phyloP scores from a whole-genome alignment of 306 rosid species.

The Trifolium fragiferum region DNA sequence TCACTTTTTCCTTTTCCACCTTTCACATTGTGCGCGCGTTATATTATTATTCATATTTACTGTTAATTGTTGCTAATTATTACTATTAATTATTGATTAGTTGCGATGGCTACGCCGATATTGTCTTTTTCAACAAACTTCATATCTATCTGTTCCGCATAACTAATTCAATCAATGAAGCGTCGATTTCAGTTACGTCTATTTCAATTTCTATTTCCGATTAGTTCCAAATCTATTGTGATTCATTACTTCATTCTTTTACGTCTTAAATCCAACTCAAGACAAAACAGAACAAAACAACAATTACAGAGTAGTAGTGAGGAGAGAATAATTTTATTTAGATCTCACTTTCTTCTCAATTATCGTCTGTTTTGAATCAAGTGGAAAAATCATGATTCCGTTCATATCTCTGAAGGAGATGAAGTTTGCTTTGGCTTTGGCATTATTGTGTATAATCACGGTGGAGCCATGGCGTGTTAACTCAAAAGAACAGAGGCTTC shows the following conservation, averaged over 20 bases:
- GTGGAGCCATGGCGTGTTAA: slow-evolving; percentile 46
- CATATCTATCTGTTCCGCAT: slow-evolving; percentile 32
- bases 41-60: no score
- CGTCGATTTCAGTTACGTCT: slow-evolving; percentile 34
- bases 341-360: slow-evolving; percentile 23
- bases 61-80: no score
- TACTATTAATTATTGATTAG: neutral
- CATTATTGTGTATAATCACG: slow-evolving; percentile 38
- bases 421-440: slow-evolving; percentile 41
- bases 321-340: neutral
- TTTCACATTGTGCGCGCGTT: neutral
- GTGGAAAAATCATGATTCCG: neutral
- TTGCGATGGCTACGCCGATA: neutral
- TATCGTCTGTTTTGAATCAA: slow-evolving; percentile 25
- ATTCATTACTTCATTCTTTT: neutral
- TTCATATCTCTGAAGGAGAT: neutral
- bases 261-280: neutral
- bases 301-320: neutral
- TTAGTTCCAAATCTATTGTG: neutral
- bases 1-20: slow-evolving; percentile 17
- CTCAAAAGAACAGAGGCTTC: slow-evolving; percentile 49
- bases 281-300: slow-evolving; percentile 22
- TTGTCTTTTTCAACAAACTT: neutral
- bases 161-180: slow-evolving; percentile 34
- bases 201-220: slow-evolving; percentile 24